Conservation (phyloP, 768 basidiomycete species). For the Russula vinacea region DNA sequence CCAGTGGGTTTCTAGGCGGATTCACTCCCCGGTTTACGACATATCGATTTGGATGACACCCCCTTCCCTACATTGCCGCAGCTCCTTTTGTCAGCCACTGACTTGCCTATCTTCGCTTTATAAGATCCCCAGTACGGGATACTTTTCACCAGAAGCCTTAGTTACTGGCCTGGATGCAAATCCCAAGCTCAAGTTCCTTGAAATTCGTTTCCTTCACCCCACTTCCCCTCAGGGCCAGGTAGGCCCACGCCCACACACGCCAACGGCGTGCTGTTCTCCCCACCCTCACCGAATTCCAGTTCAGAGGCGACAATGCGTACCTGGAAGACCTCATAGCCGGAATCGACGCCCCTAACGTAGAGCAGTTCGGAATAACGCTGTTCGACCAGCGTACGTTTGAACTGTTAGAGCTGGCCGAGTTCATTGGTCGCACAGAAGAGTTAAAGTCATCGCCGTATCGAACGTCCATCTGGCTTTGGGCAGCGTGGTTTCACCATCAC, state of each 20-base stretch:
- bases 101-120: slow-evolving; percentile 16
- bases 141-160: slow-evolving; percentile 13
- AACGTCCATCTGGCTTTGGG: slow-evolving; percentile 17
- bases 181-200: slow-evolving; percentile 7
- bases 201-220: slow-evolving; percentile 1
- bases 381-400: slow-evolving; percentile 10
- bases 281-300: slow-evolving; percentile 12
- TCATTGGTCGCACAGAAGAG: slow-evolving; percentile 9
- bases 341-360: slow-evolving; percentile 14
- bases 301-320: slow-evolving; percentile 16
- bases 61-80: slow-evolving; percentile 16
- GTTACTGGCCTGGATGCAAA: slow-evolving; percentile 12
- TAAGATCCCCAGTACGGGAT: slow-evolving; percentile 15
- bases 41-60: slow-evolving; percentile 10
- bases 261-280: neutral
- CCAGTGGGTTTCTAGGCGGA: slow-evolving; percentile 11
- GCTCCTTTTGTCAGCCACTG: slow-evolving; percentile 12
- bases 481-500: slow-evolving; percentile 14
- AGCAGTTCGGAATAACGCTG: slow-evolving; percentile 7
- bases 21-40: slow-evolving; percentile 12
- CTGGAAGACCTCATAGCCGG: slow-evolving; percentile 15
- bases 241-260: neutral
- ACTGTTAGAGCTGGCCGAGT: slow-evolving; percentile 9
- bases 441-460: slow-evolving; percentile 3
- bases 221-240: neutral